These are phyloP conservation scores for Pythium dissimile DNA, from an alignment of 352 stramenopile species.

Conservation along the genomic window DNA sequence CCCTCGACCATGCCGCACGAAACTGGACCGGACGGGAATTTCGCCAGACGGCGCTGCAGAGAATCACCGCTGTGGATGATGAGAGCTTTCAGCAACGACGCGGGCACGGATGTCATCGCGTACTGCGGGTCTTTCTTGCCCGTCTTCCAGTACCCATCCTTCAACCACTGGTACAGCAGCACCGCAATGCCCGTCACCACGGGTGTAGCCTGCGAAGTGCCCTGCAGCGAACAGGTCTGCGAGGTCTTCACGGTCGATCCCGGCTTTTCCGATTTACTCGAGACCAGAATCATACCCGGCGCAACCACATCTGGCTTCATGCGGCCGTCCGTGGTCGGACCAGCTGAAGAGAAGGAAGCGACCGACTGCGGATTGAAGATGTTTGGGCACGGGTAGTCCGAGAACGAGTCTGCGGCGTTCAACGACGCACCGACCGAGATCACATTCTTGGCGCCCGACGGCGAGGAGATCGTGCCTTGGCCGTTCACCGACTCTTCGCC, in stretches of 20 bases:
- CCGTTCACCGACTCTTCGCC: conserved; percentile 57
- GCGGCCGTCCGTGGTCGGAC: conserved; percentile 75
- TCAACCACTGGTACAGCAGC: conserved; percentile 73
- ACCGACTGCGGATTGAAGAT: conserved; percentile 77
- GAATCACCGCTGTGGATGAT: conserved; percentile 75
- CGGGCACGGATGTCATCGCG: conserved; percentile 58
- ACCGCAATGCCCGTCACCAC: conserved; percentile 73
- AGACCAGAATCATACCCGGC: conserved; percentile 78
- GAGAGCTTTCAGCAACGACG: conserved; percentile 72
- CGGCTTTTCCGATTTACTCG: conserved; percentile 57
- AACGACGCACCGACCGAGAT: conserved; percentile 80
- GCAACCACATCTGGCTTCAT: conserved; percentile 88
- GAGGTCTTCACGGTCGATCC: conserved; percentile 51
- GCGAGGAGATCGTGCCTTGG: conserved; percentile 73
- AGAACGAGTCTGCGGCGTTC: conserved; percentile 53
- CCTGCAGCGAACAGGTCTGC: conserved; percentile 66
- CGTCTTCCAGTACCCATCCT: conserved; percentile 75
- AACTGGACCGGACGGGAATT: conserved; percentile 36
- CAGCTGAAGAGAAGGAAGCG: conserved; percentile 79
- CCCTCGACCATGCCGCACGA: conserved; percentile 42
- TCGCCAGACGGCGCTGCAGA: conserved; percentile 42
- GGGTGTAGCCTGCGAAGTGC: conserved; percentile 73
- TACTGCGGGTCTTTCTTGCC: conserved; percentile 49
- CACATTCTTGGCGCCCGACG: conserved; percentile 81
- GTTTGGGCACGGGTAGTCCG: conserved; percentile 37